Evolutionary conservation across 2,329 filamentous ascomycete genomes (phyloP).

Genomic region (Cladophialophora immunda): DNA sequence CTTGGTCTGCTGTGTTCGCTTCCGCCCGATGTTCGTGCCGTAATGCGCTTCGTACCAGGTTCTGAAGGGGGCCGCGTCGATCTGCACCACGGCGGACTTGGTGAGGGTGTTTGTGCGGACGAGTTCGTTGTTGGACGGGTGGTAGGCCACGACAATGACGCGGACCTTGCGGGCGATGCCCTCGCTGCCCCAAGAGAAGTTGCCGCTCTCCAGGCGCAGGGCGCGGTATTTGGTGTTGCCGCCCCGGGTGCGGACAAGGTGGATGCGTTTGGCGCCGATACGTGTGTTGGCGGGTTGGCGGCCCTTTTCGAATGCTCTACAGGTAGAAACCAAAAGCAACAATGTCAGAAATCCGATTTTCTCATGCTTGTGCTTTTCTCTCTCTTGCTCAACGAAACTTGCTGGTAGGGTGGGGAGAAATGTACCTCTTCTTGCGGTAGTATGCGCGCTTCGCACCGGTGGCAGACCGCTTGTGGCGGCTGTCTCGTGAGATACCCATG

Average conservation of each 20-base stretch:
- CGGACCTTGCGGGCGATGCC: constrained; percentile 98
- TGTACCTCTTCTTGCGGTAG: constrained; percentile 74
- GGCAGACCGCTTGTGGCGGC: constrained; percentile 99
- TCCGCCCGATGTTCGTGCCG: constrained; percentile 86
- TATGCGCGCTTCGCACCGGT: constrained; percentile 96
- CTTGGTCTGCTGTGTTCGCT: constrained; percentile 79
- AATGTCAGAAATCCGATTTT: constrained; percentile 23
- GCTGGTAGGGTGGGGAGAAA: constrained; percentile 10
- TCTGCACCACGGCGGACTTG: constrained; percentile 97
- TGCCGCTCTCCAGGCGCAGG: constrained; percentile 97
- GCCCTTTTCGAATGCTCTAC: constrained; percentile 99
- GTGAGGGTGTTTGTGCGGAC: constrained; percentile 99
- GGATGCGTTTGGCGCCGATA: constrained; percentile 96
- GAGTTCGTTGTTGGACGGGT: constrained; percentile 99
- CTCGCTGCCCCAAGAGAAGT: constrained; percentile 99
- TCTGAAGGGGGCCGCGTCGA: constrained; percentile 98
- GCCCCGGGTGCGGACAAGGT: constrained; percentile 95
- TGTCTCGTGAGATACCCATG: constrained; percentile 99
- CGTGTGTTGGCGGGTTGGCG: constrained; percentile 99
- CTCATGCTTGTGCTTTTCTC: constrained; percentile 12
- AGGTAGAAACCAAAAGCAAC: constrained; percentile 50
- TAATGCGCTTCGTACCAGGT: constrained; percentile 99
- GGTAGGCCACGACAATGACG: constrained; percentile 97
- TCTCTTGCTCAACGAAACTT: not conserved
- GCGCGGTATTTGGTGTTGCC: constrained; percentile 99